Evolutionary conservation across 306 rosid genomes (phyloP).

Genomic region (Prinsepia uniflora): DNA sequence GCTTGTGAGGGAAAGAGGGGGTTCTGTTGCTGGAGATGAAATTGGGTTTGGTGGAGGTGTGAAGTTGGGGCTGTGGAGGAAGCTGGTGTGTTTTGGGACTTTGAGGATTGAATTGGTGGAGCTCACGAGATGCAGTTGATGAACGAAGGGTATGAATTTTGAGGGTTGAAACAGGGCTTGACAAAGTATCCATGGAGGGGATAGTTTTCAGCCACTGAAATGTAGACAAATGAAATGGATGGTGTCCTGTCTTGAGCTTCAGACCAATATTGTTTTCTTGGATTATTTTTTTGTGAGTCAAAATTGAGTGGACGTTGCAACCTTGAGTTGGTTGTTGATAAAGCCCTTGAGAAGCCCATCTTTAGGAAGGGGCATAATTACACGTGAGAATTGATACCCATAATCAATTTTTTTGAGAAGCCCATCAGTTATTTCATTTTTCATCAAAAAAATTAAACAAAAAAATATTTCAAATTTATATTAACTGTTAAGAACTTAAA

Average conservation of each 20-base stretch:
- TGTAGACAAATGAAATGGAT: not conserved
- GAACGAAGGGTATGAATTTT: conserved; percentile 37
- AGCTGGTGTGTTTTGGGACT: conserved; percentile 20
- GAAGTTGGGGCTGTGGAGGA: conserved; percentile 32
- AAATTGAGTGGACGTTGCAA: not conserved
- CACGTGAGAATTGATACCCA: too few relatives aligned
- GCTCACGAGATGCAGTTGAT: conserved; percentile 42
- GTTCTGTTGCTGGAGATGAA: conserved; percentile 33
- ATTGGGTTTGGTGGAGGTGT: conserved; percentile 32
- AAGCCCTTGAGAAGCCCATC: too few relatives aligned
- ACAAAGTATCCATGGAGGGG: conserved; percentile 63
- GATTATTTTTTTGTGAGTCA: not conserved
- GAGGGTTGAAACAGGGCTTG: conserved; percentile 59
- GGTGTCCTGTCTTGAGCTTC: not conserved
- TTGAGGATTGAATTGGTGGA: conserved; percentile 33
- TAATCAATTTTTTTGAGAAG: too few relatives aligned
- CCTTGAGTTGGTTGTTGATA: not conserved
- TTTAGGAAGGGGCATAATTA: too few relatives aligned
- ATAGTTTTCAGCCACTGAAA: not conserved
- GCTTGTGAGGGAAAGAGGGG: conserved; percentile 32
- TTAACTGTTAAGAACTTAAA: too few relatives aligned
- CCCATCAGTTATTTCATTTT: too few relatives aligned
- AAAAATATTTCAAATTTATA: too few relatives aligned
- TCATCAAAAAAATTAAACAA: too few relatives aligned
- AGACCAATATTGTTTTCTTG: not conserved